A percentile compares a stretch with the other conserved stretches of the same genome.
These are phyloP conservation scores for Ganoderma leucocontextum DNA, from an alignment of 1,284 basidiomycete genomes.

Conservation along the genomic window DNA sequence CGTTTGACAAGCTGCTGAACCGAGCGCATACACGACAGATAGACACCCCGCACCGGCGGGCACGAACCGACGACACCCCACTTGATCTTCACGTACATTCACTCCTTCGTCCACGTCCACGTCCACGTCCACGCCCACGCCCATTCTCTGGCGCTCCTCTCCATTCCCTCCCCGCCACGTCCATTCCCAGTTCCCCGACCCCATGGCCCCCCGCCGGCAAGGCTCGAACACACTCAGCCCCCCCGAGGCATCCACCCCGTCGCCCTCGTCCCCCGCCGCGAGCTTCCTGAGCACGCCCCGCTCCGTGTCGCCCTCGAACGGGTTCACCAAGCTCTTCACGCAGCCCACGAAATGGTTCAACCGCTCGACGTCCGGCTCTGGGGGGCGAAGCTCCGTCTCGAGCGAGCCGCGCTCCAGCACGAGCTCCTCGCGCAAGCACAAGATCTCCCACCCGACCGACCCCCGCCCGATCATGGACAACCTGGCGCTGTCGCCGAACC, in stretches of 20 bases:
- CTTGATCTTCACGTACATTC: not conserved
- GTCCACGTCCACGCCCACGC: not conserved
- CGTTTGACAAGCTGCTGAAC: not conserved
- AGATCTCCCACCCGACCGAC: slow-evolving; percentile 84
- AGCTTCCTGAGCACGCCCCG: slow-evolving; percentile 38
- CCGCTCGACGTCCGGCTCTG: slow-evolving; percentile 39
- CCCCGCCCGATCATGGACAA: slow-evolving; percentile 73
- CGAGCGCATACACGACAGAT: slow-evolving; percentile 1
- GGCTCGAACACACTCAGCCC: slow-evolving; percentile 41
- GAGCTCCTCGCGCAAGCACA: slow-evolving; percentile 68
- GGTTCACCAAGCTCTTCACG: slow-evolving; percentile 42
- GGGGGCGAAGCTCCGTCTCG: slow-evolving; percentile 40
- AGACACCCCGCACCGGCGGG: slow-evolving; percentile 1
- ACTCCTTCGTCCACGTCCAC: slow-evolving; percentile 4
- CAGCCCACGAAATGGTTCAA: slow-evolving; percentile 46
- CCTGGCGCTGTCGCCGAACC: slow-evolving; percentile 36
- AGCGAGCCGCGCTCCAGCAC: slow-evolving; percentile 61
- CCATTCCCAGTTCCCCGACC: slow-evolving; percentile 9
- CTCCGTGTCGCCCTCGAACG: slow-evolving; percentile 42
- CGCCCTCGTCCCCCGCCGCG: slow-evolving; percentile 35
- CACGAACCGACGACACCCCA: not conserved
- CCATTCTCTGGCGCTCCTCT: slow-evolving; percentile 13
- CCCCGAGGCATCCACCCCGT: slow-evolving; percentile 35
- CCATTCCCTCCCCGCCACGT: slow-evolving; percentile 22
- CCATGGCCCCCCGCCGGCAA: slow-evolving; percentile 41